Evolutionary conservation across 495 filamentous ascomycete species (phyloP), one percentile per base, ranked within the genome.

Genomic region (Talaromyces stipitatus): DNA sequence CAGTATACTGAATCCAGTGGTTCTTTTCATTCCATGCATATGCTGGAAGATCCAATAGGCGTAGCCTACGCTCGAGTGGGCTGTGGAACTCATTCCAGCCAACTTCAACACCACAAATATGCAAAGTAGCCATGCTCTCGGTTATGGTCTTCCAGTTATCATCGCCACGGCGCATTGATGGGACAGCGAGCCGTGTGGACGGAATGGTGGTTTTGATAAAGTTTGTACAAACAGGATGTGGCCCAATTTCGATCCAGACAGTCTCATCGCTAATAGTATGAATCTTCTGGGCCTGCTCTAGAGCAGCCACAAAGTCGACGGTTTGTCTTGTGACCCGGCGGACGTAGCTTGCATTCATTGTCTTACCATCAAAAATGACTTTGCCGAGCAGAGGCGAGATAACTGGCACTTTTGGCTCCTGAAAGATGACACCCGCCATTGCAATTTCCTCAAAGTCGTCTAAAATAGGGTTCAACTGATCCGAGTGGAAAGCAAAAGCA

Each of bases 81-180:
- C 74, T 67, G 69, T 85, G 83, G 60, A 80, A 88, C 61, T 87
- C 87, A 56, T 78, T 79, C 84, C 86, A 92, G 62, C 80, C 65
- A 48, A 90, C 62, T 14, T 78, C 72, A 7, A 85, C 60, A 11
- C 89, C 86, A 6, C 67, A 71, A 2, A 63, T 64, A 62, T 90
- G 78, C n/a, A 91, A 67, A 2, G 73, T 69, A 43, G 71, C 67
- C 1, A 90, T 62, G 20, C 69, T 80, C 4, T 63, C 58, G 0
- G 78, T 71, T 3, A 92, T 64, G 2, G 77, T 83, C 59, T 75
- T 77, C 74, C 80, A 90, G 18, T 61, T 61, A 53, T 78, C 66
- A 16, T 77, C 73, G 8, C 63, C 61, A 0, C 69, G 67, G 4
- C 67, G 70, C 8, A 80, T 52, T 2, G 72, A 74, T 3, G 84